These are phyloP conservation scores for Calonectria montana DNA, from an alignment of 2,329 filamentous ascomycete species.

Conservation along the genomic window DNA sequence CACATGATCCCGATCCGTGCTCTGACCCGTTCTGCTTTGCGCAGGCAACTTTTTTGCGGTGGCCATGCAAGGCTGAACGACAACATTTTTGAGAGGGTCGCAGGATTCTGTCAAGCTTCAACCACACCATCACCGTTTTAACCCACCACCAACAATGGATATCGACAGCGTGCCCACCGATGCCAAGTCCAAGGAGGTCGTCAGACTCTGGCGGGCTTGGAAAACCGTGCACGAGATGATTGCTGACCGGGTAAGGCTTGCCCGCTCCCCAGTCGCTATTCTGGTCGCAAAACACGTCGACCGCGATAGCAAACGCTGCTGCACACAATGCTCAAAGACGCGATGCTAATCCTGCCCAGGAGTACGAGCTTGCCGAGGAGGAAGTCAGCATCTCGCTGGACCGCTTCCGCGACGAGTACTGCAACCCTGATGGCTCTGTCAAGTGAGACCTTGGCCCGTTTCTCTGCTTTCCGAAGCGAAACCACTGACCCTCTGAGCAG, in stretches of 20 bases:
- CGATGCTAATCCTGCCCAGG: constrained; percentile 63
- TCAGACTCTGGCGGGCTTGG: constrained; percentile 92
- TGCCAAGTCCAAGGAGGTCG: constrained; percentile 63
- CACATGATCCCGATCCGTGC: constrained; percentile 36
- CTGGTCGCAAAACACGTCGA: constrained; percentile 19
- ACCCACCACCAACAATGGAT: constrained; percentile 48
- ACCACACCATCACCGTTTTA: constrained; percentile 9
- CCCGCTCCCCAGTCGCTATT: constrained; percentile 10
- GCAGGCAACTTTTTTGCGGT: constrained; percentile 31
- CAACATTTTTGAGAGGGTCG: constrained; percentile 41
- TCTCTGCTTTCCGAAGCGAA: constrained; percentile 13
- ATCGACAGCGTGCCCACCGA: constrained; percentile 57
- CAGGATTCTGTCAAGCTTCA: constrained; percentile 18
- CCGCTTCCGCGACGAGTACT: constrained; percentile 81
- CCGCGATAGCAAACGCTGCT: constrained; percentile 5
- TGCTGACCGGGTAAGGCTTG: constrained; percentile 78
- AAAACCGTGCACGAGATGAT: constrained; percentile 96
- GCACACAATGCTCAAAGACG: neutral
- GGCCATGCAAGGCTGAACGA: constrained; percentile 42
- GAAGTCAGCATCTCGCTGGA: constrained; percentile 89
- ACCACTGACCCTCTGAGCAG: constrained; percentile 57
- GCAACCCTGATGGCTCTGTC: constrained; percentile 77
- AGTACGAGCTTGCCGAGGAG: constrained; percentile 90
- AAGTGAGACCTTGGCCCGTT: constrained; percentile 67
- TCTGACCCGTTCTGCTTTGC: constrained; percentile 29